Base-by-base conservation (phyloP, 306 rosid genomes). In the Gleditsia sinensis region DNA sequence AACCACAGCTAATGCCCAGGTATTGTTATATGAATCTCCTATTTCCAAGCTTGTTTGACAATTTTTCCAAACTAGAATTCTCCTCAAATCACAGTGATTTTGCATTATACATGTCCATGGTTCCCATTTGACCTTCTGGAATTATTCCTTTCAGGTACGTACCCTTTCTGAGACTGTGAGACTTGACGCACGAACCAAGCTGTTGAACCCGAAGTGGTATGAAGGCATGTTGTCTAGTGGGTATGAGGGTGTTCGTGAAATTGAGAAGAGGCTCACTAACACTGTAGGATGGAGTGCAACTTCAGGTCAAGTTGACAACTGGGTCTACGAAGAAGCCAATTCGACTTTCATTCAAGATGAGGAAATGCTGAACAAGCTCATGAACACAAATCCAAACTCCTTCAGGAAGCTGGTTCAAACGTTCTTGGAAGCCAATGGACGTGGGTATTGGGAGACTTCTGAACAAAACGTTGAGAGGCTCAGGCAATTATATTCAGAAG, bases 221-320 rank as follows among this genome's bases (percentile, higher is more conserved):
- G 99, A 94, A 82, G 99, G 98, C 75, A 94, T 94, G 99, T 32
- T 94, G 80, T 88, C 98, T 2, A 88, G 82, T 8, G 99, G 99
- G 13, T 94, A 94, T 0, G 99, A 94, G 80, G 99, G 99, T 25
- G 99, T 89, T 19, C 96, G 98, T 0, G 99, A 94, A 65, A 94
- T 94, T 6, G 99, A 94, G 85, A 94, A 94, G 88, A 88, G 98
- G 56, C 96, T 94, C 7, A 90, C 98, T 0, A 94, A 94, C 69
- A 94, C 99, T 9, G 99, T 94, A 1, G 99, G 99, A 54, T 94
- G 99, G 99, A 94, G 98, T 89, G 99, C 98, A 49, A 94, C 99
- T 50, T 94, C 99, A 24, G 99, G 99, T 19, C 99, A 94, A 82
- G 99, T 94, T 20, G 99, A 94, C 84, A 94, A 94, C 86, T 94